These are phyloP conservation scores for Puccinia sorghi DNA, from an alignment of 1,284 basidiomycete species.

Conservation along the genomic window DNA sequence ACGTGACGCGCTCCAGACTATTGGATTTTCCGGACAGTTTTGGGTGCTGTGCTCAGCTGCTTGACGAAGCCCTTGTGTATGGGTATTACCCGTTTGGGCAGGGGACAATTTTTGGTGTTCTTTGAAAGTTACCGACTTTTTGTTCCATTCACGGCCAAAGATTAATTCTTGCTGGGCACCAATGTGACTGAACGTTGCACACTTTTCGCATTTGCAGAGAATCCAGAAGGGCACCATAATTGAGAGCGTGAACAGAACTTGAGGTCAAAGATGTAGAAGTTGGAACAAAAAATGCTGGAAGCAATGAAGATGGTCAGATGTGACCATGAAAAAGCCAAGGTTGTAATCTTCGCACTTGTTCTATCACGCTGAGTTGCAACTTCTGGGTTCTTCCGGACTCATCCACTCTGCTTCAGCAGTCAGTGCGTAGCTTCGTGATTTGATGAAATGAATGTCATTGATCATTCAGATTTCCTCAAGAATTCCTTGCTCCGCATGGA, in stretches of 20 bases:
- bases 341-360: too few relatives aligned
- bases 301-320: too few relatives aligned
- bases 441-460: too few relatives aligned
- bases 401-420: too few relatives aligned
- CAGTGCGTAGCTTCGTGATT: too few relatives aligned
- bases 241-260: background rate
- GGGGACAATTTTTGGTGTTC: background rate
- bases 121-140: conserved; percentile 11
- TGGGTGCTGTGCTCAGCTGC: background rate
- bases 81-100: background rate
- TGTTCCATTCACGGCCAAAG: conserved; percentile 17
- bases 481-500: background rate
- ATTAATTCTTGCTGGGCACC: background rate
- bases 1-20: background rate
- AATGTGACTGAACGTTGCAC: background rate
- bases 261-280: too few relatives aligned
- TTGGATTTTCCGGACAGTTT: background rate
- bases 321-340: too few relatives aligned
- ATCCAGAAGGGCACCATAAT: conserved; percentile 18
- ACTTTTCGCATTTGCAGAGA: conserved; percentile 1
- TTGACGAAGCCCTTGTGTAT: background rate
- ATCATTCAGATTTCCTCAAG: too few relatives aligned
- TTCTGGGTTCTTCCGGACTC: too few relatives aligned
- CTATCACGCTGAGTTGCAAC: too few relatives aligned
- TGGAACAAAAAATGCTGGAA: too few relatives aligned